Conservation (phyloP, 1,284 basidiomycete genomes). For the Ganoderma resinaceum region DNA sequence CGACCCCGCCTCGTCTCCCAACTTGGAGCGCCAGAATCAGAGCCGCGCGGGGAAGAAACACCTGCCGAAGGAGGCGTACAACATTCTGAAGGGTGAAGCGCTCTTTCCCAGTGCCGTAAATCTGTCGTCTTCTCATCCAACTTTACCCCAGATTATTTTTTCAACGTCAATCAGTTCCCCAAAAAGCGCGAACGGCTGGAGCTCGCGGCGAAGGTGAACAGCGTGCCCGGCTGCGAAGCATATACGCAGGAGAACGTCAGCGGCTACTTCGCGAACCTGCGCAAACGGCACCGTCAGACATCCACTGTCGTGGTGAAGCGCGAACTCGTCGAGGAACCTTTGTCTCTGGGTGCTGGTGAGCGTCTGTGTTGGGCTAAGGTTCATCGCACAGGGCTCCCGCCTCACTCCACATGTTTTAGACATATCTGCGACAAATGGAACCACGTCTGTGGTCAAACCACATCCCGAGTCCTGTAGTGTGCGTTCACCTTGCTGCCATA, state of each 20-base stretch:
- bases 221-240: neutral
- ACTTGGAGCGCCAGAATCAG: neutral
- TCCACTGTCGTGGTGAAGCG: neutral
- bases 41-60: neutral
- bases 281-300: neutral
- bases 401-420: neutral
- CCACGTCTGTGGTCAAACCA: no score
- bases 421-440: neutral
- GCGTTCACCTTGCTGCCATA: no score
- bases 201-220: neutral
- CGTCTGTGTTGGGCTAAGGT: neutral
- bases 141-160: neutral
- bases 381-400: neutral
- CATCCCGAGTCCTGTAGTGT: no score
- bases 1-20: neutral
- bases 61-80: neutral
- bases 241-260: neutral
- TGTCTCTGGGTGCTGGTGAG: neutral
- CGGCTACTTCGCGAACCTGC: neutral
- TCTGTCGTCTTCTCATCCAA: neutral
- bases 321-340: neutral
- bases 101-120: neutral
- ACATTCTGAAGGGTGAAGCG: neutral
- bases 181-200: neutral
- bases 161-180: neutral